Evolutionary conservation across 768 basidiomycete genomes (phyloP), one percentile per base, ranked within the genome.

Genomic region (Tricholoma flavovirens): DNA sequence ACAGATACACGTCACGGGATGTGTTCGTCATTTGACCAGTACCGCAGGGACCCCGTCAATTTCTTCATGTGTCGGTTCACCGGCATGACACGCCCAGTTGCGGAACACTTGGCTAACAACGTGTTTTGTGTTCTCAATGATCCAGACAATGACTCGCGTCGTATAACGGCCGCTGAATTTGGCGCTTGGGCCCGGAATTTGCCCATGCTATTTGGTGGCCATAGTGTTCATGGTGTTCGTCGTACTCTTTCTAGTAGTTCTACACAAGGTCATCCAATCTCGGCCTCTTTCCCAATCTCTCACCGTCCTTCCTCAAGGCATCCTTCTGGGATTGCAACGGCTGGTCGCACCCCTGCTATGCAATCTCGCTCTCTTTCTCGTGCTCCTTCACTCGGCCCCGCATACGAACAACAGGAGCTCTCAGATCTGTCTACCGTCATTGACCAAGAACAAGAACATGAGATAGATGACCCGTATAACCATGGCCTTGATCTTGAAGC

Each of bases 31-130:
- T 99, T 98, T 70, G 82, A 83, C 61, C 76, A 83, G 21, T 98
- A 86, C 75, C 84, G 84, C 62, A 79, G 79, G 56, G 82, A 90
- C 59, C 92, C 92, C 29, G 78, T 87, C 73, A 77, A 78, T 38
- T 99, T 98, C 73, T 89, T 99, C 73, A 83, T 94, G 77, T 77
- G 82, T 56, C 85, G 94, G 55, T 98, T 98, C 74, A 78, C 88
- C 19, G 96, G 91, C 56, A 93, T 93, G 90, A 92, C 90, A 17
- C 73, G 75, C 29, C 73, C 87, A 53, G 93, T 98, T 36, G 95
- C 95, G 2, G 86, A 90, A 24, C 92, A 91, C 70, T 82, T 99
- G 50, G 86, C 92, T 54, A 79, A 82, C 58, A 81, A 81, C 55
- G 88, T 99, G 22, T 95, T 99, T 69, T 90, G 86, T 69, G 76